A percentile compares a stretch with the other conserved stretches of the same genome.
Conservation (phyloP, 1,284 basidiomycete genomes). For the Abortiporus biennis region DNA sequence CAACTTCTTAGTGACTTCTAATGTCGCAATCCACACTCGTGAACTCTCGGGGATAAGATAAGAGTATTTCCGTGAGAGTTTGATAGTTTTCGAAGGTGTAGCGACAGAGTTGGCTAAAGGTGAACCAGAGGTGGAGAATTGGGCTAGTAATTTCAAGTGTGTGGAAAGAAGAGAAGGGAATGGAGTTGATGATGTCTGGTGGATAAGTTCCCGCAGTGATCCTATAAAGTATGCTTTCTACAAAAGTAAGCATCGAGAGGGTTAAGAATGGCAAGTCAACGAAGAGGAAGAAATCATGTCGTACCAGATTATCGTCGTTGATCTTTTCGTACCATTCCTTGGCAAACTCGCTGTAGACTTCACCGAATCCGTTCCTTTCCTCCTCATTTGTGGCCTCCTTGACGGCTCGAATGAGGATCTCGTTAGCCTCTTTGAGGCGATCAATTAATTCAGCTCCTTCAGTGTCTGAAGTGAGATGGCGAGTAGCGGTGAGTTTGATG, state of each 20-base stretch:
- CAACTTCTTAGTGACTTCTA: constrained; percentile 37
- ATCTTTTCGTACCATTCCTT: constrained; percentile 44
- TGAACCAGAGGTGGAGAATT: neutral
- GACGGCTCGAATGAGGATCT: constrained; percentile 37
- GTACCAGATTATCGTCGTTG: constrained; percentile 50
- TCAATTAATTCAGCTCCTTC: constrained; percentile 47
- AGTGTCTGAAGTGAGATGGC: constrained; percentile 32
- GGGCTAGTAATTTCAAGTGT: constrained; percentile 38
- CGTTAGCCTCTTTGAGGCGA: constrained; percentile 50
- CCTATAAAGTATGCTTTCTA: constrained; percentile 49
- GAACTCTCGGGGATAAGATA: constrained; percentile 23
- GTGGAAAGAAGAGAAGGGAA: constrained; percentile 33
- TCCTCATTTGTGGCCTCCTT: constrained; percentile 7
- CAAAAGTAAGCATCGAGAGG: constrained; percentile 1
- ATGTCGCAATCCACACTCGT: constrained; percentile 47
- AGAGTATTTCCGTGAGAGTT: constrained; percentile 40
- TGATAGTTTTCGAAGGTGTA: constrained; percentile 28
- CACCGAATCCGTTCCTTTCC: constrained; percentile 28
- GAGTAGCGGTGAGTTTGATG: constrained; percentile 46
- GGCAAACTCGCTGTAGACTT: constrained; percentile 53
- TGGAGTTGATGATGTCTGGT: constrained; percentile 19
- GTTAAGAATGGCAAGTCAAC: neutral
- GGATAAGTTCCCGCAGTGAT: constrained; percentile 41
- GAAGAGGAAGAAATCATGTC: constrained; percentile 19
- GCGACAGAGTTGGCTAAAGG: neutral